A percentile compares a stretch with the other conserved stretches of the same genome.
These are phyloP conservation scores for Atkinsonella texensis DNA, from an alignment of 2,329 filamentous ascomycete genomes.

Conservation along the genomic window DNA sequence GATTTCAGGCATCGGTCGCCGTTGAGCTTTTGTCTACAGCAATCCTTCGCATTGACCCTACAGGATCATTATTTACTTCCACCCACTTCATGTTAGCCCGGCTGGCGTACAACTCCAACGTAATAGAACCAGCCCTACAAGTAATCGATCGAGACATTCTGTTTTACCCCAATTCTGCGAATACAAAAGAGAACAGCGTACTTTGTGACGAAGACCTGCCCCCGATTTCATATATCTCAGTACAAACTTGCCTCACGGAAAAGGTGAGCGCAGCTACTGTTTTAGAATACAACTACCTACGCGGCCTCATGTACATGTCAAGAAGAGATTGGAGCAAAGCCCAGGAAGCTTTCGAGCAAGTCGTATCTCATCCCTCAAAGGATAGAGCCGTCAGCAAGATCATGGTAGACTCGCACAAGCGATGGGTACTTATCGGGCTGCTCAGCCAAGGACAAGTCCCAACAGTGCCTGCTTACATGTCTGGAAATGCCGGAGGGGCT, in stretches of 20 bases:
- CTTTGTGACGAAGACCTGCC: slow-evolving; percentile 35
- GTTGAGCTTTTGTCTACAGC: slow-evolving; percentile 36
- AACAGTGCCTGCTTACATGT: slow-evolving; percentile 43
- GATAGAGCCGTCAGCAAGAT: slow-evolving; percentile 57
- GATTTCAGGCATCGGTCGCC: slow-evolving; percentile 31
- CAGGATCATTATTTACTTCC: slow-evolving; percentile 52
- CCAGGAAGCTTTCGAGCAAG: slow-evolving; percentile 47
- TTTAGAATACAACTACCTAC: slow-evolving; percentile 54
- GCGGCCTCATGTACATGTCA: slow-evolving; percentile 53
- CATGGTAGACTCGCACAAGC: slow-evolving; percentile 85
- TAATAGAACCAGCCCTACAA: slow-evolving; percentile 41
- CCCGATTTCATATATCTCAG: slow-evolving; percentile 46
- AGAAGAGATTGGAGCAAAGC: slow-evolving; percentile 51
- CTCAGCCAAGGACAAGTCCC: slow-evolving; percentile 52
- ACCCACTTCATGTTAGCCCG: slow-evolving; percentile 46
- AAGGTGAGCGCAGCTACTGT: slow-evolving; percentile 40
- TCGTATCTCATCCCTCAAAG: slow-evolving; percentile 53
- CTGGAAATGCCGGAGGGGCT: slow-evolving; percentile 37
- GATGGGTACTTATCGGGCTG: slow-evolving; percentile 71
- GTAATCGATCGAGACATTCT: slow-evolving; percentile 55
- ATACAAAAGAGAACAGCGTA: slow-evolving; percentile 22
- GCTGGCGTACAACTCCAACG: slow-evolving; percentile 44
- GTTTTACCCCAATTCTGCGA: slow-evolving; percentile 44
- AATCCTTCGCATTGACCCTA: slow-evolving; percentile 54
- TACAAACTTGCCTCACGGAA: slow-evolving; percentile 43